Evolutionary conservation across 441 rosid species (phyloP), one percentile per base, ranked within the genome.

Genomic region (Populus hybrid): DNA sequence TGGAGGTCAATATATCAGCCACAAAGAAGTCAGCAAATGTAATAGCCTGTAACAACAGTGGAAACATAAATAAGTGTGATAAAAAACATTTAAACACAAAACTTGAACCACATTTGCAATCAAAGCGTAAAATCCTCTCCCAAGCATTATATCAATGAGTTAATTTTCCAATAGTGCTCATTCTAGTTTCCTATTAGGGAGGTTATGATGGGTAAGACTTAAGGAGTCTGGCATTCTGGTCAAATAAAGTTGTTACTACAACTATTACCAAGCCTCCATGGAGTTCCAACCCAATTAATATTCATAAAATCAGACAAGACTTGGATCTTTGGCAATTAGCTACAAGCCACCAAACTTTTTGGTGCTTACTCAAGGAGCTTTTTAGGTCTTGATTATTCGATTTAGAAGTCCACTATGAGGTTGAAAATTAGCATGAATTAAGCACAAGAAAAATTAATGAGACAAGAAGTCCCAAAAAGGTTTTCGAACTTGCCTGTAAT

Each of bases 1-100:
- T 88, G 80, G 99, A 96, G 57, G 99, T 96, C 82, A 96, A 76
- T 73, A 96, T 93, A 89, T 94, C 99, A 76, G 98, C 98, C 86
- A 96, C 80, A 80, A 96, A 96, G 85, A 96, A 95, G 90, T 96
- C 99, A 0, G 93, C 83, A 86, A 94, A 94, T 5, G 96, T 83
- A 79, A 96, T 93, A 59, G 96, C 89, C 98, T 94, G 96, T 75
- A 83, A 80, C 28, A 86, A 80, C 35, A 57, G 76, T 70, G 73
- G 40, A 78, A 70, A 69, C 42, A 71, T 12, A 78, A 77, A 28
- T 12, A 28, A 28, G 11, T 20, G 77, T 50, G 35, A 63, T 8
- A 67, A 67, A 5, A 35, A 64, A 11, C 2, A 18, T 50, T 7
- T n/a, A 66, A 32, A 50, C 72, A 67, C 57, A 46, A 63, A 77